Evolutionary conservation across 1,139 yeast genomes (phyloP).

Genomic region (Suhomyces ambrosiae): DNA sequence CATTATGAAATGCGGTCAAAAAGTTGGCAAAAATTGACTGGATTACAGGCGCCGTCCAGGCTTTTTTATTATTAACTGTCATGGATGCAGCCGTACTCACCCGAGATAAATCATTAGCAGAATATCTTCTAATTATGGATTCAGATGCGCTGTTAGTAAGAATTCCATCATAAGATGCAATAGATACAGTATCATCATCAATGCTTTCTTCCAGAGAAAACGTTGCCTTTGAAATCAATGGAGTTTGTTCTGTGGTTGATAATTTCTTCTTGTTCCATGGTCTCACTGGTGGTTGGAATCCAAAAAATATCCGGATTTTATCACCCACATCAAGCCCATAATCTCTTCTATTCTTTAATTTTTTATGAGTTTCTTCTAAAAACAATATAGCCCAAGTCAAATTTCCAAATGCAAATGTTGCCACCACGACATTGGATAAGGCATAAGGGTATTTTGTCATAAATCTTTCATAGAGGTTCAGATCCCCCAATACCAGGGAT

Average conservation of each 20-base stretch:
- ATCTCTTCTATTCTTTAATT: constrained; percentile 45
- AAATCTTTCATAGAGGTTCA: constrained; percentile 24
- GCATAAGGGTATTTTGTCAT: constrained; percentile 57
- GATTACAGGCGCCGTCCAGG: constrained; percentile 27
- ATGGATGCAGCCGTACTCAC: constrained; percentile 1
- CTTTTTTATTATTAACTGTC: constrained; percentile 3
- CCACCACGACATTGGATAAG: constrained; percentile 59
- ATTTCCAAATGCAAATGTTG: constrained; percentile 43
- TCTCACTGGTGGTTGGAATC: constrained; percentile 33
- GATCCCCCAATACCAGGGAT: neutral
- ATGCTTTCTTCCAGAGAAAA: neutral
- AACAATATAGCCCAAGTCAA: constrained; percentile 49
- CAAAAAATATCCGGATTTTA: constrained; percentile 35
- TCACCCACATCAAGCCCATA: constrained; percentile 58
- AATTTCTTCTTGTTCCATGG: constrained; percentile 30
- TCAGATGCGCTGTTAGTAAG: constrained; percentile 2
- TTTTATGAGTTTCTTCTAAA: constrained; percentile 62
- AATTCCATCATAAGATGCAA: constrained; percentile 4
- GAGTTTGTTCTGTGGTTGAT: constrained; percentile 3
- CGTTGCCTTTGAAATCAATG: neutral
- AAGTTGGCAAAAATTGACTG: constrained; percentile 23
- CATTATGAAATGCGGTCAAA: constrained; percentile 20
- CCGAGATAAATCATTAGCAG: constrained; percentile 9
- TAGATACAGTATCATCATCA: constrained; percentile 6
- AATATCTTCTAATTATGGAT: constrained; percentile 21